phyloP scores from a whole-genome alignment of 305 asterid genomes.

The Ilex paraguariensis region DNA sequence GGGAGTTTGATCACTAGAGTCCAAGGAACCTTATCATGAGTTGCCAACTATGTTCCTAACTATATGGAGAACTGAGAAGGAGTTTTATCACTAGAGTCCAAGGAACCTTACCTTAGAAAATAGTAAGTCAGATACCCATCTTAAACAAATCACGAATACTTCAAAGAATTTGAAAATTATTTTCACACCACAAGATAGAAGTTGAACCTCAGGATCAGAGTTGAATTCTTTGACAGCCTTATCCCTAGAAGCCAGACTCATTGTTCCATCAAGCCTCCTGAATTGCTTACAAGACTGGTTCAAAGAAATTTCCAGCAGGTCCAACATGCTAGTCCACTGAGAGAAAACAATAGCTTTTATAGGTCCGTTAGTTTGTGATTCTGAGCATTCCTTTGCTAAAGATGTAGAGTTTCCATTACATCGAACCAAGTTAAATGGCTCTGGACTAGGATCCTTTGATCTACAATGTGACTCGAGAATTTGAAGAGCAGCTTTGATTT shows the following conservation, averaged over 20 bases:
- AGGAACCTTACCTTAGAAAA: too few species aligned
- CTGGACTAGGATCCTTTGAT: conserved; percentile 31
- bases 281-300: conserved; percentile 43
- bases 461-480: conserved; percentile 53
- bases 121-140: too few species aligned
- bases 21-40: too few species aligned
- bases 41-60: too few species aligned
- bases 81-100: too few species aligned
- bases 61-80: too few species aligned
- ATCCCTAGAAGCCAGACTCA: conserved; percentile 90
- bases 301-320: conserved; percentile 72
- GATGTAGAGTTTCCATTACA: conserved; percentile 35
- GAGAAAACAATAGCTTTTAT: conserved; percentile 91
- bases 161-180: background rate
- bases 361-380: conserved; percentile 34
- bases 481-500: conserved; percentile 68
- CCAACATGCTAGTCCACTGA: conserved; percentile 98
- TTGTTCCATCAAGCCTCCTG: conserved; percentile 95
- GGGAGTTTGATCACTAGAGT: too few species aligned
- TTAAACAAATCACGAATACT: too few species aligned
- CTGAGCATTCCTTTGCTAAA: conserved; percentile 24
- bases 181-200: conserved; percentile 6
- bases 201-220: conserved; percentile 68
- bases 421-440: conserved; percentile 22
- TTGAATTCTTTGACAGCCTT: conserved; percentile 95